These are phyloP conservation scores for Cryptococcus depauperatus DNA, from an alignment of 1,284 basidiomycete species.

Conservation along the genomic window DNA sequence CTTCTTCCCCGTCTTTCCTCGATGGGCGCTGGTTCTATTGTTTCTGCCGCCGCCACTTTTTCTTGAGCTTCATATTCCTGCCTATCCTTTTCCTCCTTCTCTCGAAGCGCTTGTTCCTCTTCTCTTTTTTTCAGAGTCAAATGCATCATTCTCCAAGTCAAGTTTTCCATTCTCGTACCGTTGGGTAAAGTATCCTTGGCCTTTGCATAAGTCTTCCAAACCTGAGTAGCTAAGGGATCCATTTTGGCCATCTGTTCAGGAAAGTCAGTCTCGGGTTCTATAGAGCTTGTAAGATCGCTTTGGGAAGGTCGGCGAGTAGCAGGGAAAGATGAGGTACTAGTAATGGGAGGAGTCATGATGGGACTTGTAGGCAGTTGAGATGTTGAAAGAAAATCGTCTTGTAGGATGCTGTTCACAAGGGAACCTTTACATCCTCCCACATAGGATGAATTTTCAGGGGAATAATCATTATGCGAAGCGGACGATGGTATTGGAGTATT, in stretches of 20 bases:
- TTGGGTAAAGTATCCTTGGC: constrained; percentile 81
- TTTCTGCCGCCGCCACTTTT: constrained; percentile 4
- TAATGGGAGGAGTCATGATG: constrained; percentile 21
- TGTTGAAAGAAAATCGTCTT: constrained; percentile 40
- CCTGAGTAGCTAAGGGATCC: constrained; percentile 87
- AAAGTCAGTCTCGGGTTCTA: constrained; percentile 14
- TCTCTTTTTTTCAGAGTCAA: constrained; percentile 54
- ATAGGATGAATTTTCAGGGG: constrained; percentile 6
- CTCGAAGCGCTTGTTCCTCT: constrained; percentile 17
- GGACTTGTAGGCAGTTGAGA: constrained; percentile 19
- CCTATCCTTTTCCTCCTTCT: constrained; percentile 15
- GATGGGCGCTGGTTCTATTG: constrained; percentile 2
- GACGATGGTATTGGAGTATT: constrained; percentile 9
- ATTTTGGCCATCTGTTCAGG: constrained; percentile 48
- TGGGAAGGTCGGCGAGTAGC: constrained; percentile 27
- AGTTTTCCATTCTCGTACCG: constrained; percentile 90
- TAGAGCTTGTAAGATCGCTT: constrained; percentile 21
- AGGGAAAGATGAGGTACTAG: constrained; percentile 12
- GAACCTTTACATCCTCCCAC: constrained; percentile 10
- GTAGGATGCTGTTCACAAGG: constrained; percentile 38
- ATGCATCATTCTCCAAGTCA: constrained; percentile 98
- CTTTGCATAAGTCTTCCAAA: constrained; percentile 93
- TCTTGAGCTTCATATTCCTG: constrained; percentile 5
- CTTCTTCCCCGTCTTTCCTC: constrained; percentile 48
- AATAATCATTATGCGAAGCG: constrained; percentile 10